Base-by-base conservation (phyloP, 352 stramenopile species). In the Pythium vanterpoolii region DNA sequence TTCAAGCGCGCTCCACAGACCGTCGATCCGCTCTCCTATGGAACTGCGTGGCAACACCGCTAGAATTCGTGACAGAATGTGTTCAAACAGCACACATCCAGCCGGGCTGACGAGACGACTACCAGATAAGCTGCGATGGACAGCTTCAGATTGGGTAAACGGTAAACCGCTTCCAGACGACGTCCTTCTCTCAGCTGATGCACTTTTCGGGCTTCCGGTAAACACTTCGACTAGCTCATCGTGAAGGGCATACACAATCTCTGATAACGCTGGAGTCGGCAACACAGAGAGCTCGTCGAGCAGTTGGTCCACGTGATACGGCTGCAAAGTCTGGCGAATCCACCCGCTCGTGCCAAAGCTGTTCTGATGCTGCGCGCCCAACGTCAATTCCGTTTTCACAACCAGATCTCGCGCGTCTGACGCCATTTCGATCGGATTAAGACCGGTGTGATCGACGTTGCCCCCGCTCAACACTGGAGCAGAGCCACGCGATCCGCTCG, bases 81-180 rank as follows among this genome's bases (percentile, higher is more conserved):
- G 79, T 54, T 88, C 82, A 42, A 89, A 84, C 0, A 91, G 39
- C 23, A 91, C 82, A 43, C 79, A 89, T 2, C 79, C 79, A 54
- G 73, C 76, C 60, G 78, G 77, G 34, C 69, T 85, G 9, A 87
- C 63, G 3, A 44, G n/a, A 36, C 60, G 66, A 24, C 33, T 18
- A 38, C 33, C 33, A 13, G 33, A 7, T 9, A 14, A 9, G 3
- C 10, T 14, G 11, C 33, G 33, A 38, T 13, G 10, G 33, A 3
- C 1, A 11, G 47, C 49, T 5, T 65, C 58, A 7, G 43, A 8
- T 33, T 45, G 39, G 16, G 24, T 16, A 11, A 49, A 23, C 8
- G 48, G 39, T 9, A 26, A 26, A 14, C 42, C 33, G n/a, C 21
- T 53, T 30, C 49, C 49, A 23, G 58, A 34, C 9, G 58, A 59